Evolutionary conservation across 108 stramenopile genomes (phyloP), one percentile per base, ranked within the genome.

Genomic region (Conticribra weissflogii): DNA sequence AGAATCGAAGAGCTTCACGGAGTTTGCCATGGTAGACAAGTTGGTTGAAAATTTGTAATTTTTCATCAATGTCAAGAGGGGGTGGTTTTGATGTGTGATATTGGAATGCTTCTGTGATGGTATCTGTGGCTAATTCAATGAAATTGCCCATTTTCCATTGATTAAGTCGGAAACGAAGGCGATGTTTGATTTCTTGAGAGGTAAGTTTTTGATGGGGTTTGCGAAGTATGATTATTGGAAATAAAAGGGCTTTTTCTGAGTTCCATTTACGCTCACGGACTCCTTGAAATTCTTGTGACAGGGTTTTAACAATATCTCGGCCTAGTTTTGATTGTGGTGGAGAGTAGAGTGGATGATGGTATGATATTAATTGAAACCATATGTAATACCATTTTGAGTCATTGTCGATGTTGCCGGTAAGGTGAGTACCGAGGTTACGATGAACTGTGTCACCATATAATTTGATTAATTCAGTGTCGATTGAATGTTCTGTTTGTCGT

Each of bases 1-100:
- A n/a, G n/a, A n/a, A n/a, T n/a, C n/a, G n/a, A n/a, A n/a, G n/a
- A n/a, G 80, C 80, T 1, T 45, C 23, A 4, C 74, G 53, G 8
- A 81, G 21, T 5, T 56, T 53, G 15, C 80, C 80, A 0, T 31
- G 22, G 59, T 65, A 63, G 31, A 81, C 67, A 33, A 24, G 44
- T 27, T 64, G 34, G 45, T 74, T 68, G 67, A 50, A 80, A 62
- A 7, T n/a, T n/a, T n/a, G n/a, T n/a, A n/a, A n/a, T n/a, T n/a
- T n/a, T n/a, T n/a, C n/a, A n/a, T n/a, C n/a, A n/a, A n/a, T n/a
- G n/a, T n/a, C n/a, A n/a, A n/a, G n/a, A n/a, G n/a, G n/a, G n/a
- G n/a, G n/a, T n/a, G n/a, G n/a, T n/a, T n/a, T n/a, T n/a, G n/a
- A n/a, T n/a, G n/a, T n/a, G n/a, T n/a, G n/a, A n/a, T n/a, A n/a